Evolutionary conservation across 208 protist genomes (phyloP).

Genomic region (Trypanosomatidae sp.): DNA sequence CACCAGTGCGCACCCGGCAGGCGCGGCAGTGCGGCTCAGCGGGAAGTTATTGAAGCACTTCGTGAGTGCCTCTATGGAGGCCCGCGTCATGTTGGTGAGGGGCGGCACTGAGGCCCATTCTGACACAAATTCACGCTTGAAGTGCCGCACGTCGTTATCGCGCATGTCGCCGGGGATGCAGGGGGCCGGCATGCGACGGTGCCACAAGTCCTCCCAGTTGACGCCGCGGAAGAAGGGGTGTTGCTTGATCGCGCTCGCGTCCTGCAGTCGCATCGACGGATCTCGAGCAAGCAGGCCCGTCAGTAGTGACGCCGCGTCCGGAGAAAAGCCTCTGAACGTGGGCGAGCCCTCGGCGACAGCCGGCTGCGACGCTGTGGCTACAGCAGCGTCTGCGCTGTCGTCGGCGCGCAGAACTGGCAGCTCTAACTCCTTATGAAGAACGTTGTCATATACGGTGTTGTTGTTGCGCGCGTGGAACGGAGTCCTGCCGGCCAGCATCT

Average conservation of each 20-base stretch:
- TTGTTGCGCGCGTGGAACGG: conserved; percentile 93
- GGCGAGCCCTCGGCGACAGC: conserved; percentile 2
- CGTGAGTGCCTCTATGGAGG: conserved; percentile 56
- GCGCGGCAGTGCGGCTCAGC: conserved; percentile 9
- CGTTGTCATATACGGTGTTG: conserved; percentile 77
- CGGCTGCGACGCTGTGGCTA: not conserved
- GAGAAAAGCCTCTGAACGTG: conserved; percentile 38
- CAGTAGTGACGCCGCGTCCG: conserved; percentile 64
- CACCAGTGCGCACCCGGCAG: not conserved
- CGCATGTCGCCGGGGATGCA: conserved; percentile 30
- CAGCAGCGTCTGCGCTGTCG: conserved; percentile 1
- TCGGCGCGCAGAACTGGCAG: conserved; percentile 24
- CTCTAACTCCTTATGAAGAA: conserved; percentile 55
- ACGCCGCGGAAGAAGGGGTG: conserved; percentile 75
- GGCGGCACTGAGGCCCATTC: conserved; percentile 74
- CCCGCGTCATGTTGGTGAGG: conserved; percentile 38
- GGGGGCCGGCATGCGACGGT: conserved; percentile 44
- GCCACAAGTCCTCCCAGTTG: conserved; percentile 65
- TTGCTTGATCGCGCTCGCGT: conserved; percentile 41
- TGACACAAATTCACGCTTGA: conserved; percentile 71
- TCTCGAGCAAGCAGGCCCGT: conserved; percentile 57
- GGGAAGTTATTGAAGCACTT: conserved; percentile 75
- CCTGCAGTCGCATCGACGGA: conserved; percentile 37
- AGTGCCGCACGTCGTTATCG: conserved; percentile 72
- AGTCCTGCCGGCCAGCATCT: conserved; percentile 90